These are phyloP conservation scores for Arthrobotrys entomopaga DNA, from an alignment of 2,329 filamentous ascomycete genomes.

Conservation along the genomic window DNA sequence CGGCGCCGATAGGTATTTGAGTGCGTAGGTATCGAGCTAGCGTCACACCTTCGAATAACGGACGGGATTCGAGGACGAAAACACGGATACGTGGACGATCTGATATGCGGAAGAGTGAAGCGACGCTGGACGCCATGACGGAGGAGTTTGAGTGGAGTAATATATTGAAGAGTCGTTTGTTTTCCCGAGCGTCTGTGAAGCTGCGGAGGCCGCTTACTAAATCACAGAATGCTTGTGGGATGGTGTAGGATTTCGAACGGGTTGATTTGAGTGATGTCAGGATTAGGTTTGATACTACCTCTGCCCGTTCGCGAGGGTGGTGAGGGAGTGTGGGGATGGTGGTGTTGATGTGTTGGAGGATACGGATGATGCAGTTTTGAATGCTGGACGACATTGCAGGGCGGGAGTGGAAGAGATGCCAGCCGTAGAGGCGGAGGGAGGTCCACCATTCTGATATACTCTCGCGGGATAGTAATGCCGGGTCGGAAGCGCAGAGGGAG, in stretches of 20 bases:
- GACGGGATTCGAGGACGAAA: slow-evolving; percentile 47
- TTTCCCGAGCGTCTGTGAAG: slow-evolving; percentile 25
- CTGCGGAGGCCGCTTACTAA: slow-evolving; percentile 25
- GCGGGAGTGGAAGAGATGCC: slow-evolving; percentile 52
- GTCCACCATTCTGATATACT: slow-evolving; percentile 43
- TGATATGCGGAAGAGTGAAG: slow-evolving; percentile 26
- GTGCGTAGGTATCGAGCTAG: slow-evolving; percentile 44
- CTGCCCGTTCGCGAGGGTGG: slow-evolving; percentile 9
- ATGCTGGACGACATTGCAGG: slow-evolving; percentile 50
- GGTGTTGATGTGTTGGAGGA: slow-evolving; percentile 31
- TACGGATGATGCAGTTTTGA: slow-evolving; percentile 52
- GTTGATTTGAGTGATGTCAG: slow-evolving; percentile 29
- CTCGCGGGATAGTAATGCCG: slow-evolving; percentile 18
- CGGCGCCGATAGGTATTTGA: slow-evolving; percentile 19
- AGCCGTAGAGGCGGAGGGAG: slow-evolving; percentile 45
- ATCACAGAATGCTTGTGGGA: slow-evolving; percentile 33
- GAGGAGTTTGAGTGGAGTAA: slow-evolving; percentile 51
- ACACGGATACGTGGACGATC: slow-evolving; percentile 43
- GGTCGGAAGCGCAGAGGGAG: slow-evolving; percentile 34
- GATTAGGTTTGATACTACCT: slow-evolving; percentile 30
- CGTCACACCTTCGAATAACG: slow-evolving; percentile 49
- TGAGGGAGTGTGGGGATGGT: slow-evolving; percentile 12
- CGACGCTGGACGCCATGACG: slow-evolving; percentile 45
- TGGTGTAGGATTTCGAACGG: slow-evolving; percentile 41
- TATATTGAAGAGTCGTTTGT: slow-evolving; percentile 44